Evolutionary conservation across 371 early-diverging fungal genomes (phyloP).

Genomic region (Haplosporangium sp.): DNA sequence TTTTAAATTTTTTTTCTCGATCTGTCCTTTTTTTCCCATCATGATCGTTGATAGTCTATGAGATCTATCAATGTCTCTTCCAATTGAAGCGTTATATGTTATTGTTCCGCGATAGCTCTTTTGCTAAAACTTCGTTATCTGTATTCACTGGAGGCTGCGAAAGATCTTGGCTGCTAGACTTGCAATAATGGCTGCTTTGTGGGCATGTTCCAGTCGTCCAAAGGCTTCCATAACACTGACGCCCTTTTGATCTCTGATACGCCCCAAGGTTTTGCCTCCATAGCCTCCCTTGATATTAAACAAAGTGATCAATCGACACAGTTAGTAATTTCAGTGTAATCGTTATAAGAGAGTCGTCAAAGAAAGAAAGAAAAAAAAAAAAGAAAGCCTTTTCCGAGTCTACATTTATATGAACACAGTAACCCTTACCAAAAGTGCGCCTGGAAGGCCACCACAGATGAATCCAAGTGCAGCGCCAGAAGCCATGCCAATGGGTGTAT

Average conservation of each 20-base stretch:
- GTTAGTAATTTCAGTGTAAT: no score
- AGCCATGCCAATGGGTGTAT: conserved; percentile 60
- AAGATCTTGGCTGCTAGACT: conserved; percentile 62
- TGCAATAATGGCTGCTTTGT: conserved; percentile 62
- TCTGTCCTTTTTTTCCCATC: background rate
- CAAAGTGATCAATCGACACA: background rate
- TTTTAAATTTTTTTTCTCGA: background rate
- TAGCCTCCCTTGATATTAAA: conserved; percentile 54
- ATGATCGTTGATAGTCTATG: background rate
- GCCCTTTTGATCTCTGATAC: conserved; percentile 63
- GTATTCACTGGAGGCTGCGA: conserved; percentile 20
- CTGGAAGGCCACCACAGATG: conserved; percentile 69
- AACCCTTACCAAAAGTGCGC: conserved; percentile 56
- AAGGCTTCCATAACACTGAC: conserved; percentile 65
- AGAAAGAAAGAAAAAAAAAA: conserved; percentile 5
- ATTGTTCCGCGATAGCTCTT: no score
- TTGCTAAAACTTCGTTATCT: background rate
- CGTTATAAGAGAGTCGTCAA: no score
- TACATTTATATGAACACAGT: background rate
- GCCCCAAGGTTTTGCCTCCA: conserved; percentile 62
- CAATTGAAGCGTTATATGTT: background rate
- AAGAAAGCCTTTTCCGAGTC: background rate
- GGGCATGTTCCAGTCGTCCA: conserved; percentile 58
- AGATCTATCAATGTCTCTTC: no score
- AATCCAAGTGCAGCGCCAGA: conserved; percentile 69